These are phyloP conservation scores for Xylaria sp. DNA, from an alignment of 495 filamentous ascomycete species.

Conservation along the genomic window DNA sequence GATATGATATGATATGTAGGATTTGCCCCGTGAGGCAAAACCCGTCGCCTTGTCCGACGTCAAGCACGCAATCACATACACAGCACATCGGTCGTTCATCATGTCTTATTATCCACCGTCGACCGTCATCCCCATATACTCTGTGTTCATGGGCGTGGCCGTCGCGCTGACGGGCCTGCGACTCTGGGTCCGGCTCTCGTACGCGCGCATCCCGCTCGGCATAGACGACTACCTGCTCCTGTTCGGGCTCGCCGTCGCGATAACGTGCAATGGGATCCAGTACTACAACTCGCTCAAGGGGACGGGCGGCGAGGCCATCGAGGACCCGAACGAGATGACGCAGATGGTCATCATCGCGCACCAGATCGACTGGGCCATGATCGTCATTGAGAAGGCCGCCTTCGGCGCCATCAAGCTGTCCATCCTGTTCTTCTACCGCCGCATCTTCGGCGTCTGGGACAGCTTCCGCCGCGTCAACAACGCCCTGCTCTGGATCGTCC, in stretches of 20 bases:
- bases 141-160: slow-evolving; percentile 23
- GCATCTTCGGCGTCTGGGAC: slow-evolving; percentile 22
- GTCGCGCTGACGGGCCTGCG: slow-evolving; percentile 3
- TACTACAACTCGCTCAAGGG: slow-evolving; percentile 24
- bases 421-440: slow-evolving; percentile 21
- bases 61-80: neutral
- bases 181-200: slow-evolving; percentile 23
- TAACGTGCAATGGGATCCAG: slow-evolving; percentile 22
- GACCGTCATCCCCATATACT: slow-evolving; percentile 23
- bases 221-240: slow-evolving; percentile 20
- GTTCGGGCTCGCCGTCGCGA: slow-evolving; percentile 7
- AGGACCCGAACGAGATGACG: slow-evolving; percentile 7
- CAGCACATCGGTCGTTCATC: neutral
- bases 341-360: slow-evolving; percentile 20
- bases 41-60: neutral
- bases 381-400: slow-evolving; percentile 19
- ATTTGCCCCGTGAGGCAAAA: neutral
- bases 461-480: slow-evolving; percentile 19
- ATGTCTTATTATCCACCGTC: slow-evolving; percentile 22
- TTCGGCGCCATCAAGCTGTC: slow-evolving; percentile 24
- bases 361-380: slow-evolving; percentile 25
- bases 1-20: slow-evolving; percentile 14
- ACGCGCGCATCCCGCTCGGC: slow-evolving; percentile 2
- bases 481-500: slow-evolving; percentile 12
- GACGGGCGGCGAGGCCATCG: slow-evolving; percentile 19